phyloP scores from a whole-genome alignment of 805 yeast genomes.

The Nakazawaea anatomiae region DNA sequence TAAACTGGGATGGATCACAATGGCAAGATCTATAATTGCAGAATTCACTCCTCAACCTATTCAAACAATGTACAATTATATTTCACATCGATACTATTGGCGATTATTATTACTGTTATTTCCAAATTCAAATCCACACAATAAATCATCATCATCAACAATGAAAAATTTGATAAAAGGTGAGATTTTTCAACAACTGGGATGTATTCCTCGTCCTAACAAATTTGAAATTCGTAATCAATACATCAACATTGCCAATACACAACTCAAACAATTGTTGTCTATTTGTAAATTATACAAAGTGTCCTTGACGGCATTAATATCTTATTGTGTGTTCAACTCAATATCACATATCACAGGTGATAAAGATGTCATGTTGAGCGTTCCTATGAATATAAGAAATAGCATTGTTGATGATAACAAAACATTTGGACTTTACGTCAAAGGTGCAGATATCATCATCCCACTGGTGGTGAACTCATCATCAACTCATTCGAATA shows the following conservation, averaged over 20 bases:
- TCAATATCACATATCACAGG: neutral
- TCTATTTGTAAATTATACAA: neutral
- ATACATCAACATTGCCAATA: neutral
- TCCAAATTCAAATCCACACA: no score
- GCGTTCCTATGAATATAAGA: conserved; percentile 2
- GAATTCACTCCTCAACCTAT: neutral
- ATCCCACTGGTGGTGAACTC: neutral
- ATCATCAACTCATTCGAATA: no score
- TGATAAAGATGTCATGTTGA: neutral
- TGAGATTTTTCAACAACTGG: neutral
- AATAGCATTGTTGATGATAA: neutral
- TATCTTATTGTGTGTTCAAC: neutral
- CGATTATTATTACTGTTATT: no score
- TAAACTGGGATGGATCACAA: neutral
- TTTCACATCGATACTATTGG: no score
- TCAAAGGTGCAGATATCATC: neutral
- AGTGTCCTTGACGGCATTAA: conserved; percentile 1
- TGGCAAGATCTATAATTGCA: neutral
- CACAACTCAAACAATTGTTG: neutral
- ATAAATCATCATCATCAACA: no score
- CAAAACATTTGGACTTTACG: conserved; percentile 5
- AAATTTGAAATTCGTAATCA: neutral
- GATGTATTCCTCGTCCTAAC: neutral
- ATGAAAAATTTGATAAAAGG: neutral
- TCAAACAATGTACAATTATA: neutral